These are phyloP conservation scores for Flaveria robusta DNA, from an alignment of 129 eudicot genomes.

Conservation along the genomic window DNA sequence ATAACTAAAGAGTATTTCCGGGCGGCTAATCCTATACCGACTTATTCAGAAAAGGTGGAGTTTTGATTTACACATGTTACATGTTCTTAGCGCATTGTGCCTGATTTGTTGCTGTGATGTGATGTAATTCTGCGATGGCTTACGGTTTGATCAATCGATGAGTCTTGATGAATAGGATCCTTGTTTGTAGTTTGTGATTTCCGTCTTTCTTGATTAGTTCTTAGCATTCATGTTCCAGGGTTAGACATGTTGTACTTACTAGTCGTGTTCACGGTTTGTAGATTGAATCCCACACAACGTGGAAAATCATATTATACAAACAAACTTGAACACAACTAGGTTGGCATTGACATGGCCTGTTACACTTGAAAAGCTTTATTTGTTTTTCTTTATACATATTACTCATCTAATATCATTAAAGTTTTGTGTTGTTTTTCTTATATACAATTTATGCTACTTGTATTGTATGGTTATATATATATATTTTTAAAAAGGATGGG, in stretches of 20 bases:
- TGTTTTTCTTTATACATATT: neutral
- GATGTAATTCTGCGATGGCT: no score
- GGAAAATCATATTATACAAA: neutral
- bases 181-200: neutral
- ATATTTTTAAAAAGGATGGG: no score
- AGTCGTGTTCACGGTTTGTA: no score
- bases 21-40: constrained; percentile 43
- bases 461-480: no score
- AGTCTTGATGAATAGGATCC: neutral
- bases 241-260: neutral
- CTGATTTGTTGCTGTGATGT: neutral
- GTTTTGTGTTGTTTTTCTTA: no score
- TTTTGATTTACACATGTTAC: neutral
- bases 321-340: neutral
- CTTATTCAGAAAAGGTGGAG: constrained; percentile 16
- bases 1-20: constrained; percentile 71
- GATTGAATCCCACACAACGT: neutral
- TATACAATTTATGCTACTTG: no score
- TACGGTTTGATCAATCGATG: constrained; percentile 6
- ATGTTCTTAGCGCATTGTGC: neutral
- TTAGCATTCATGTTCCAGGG: neutral
- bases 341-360: neutral
- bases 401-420: neutral
- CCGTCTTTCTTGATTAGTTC: no score
- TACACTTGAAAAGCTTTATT: neutral